These are phyloP conservation scores for Nannizziopsis barbatae DNA, from an alignment of 2,329 filamentous ascomycete species.

Conservation along the genomic window DNA sequence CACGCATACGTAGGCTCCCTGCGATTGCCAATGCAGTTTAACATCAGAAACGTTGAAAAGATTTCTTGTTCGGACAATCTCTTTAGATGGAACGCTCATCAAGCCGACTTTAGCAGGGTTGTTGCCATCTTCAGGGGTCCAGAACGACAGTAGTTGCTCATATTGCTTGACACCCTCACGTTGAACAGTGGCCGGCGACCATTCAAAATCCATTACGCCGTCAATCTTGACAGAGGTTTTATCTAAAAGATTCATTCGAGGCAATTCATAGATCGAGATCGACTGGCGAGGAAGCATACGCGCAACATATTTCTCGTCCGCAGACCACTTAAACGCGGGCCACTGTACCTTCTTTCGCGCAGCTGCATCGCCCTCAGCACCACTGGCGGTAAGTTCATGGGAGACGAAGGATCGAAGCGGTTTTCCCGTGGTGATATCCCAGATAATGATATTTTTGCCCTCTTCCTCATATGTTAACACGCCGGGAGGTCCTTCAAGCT, in stretches of 20 bases:
- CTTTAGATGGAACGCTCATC: slow-evolving; percentile 92
- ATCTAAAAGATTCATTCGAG: slow-evolving; percentile 78
- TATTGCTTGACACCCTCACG: slow-evolving; percentile 81
- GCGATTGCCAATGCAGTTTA: slow-evolving; percentile 98
- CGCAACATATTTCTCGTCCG: slow-evolving; percentile 94
- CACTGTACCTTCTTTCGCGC: slow-evolving; percentile 90
- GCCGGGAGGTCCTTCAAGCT: slow-evolving; percentile 77
- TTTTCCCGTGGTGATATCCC: slow-evolving; percentile 84
- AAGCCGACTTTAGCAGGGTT: slow-evolving; percentile 94
- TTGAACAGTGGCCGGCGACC: slow-evolving; percentile 73
- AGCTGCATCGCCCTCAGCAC: slow-evolving; percentile 50
- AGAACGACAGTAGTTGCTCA: slow-evolving; percentile 95
- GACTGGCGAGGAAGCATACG: slow-evolving; percentile 77
- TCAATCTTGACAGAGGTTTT: slow-evolving; percentile 94
- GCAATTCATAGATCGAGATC: slow-evolving; percentile 83
- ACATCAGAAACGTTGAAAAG: slow-evolving; percentile 96
- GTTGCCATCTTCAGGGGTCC: slow-evolving; percentile 95
- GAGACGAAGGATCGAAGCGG: slow-evolving; percentile 89
- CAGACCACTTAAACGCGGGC: slow-evolving; percentile 99
- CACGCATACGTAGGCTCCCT: slow-evolving; percentile 86
- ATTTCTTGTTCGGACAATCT: slow-evolving; percentile 87
- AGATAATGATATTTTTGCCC: slow-evolving; percentile 98
- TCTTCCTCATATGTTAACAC: slow-evolving; percentile 84
- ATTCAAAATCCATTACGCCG: slow-evolving; percentile 94
- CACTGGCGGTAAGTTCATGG: slow-evolving; percentile 58